A percentile compares a stretch with the other conserved stretches of the same genome.
phyloP scores from a whole-genome alignment of 495 filamentous ascomycete species.

The Annulohypoxylon bovei region DNA sequence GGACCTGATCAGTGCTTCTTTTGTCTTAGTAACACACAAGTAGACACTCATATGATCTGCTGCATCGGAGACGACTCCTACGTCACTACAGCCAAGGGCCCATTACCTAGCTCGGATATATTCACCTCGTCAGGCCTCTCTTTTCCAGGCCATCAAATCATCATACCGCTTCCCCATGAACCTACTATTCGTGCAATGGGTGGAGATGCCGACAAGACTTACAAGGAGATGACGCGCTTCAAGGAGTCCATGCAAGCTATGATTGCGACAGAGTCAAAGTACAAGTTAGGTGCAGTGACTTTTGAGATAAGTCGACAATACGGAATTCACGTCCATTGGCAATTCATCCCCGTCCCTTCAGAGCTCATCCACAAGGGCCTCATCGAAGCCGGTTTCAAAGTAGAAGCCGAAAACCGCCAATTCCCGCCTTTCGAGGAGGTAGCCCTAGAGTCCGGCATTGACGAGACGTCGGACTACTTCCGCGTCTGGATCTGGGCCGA shows the following conservation, averaged over 20 bases:
- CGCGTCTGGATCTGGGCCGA: slow-evolving; percentile 81
- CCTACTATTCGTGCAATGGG: slow-evolving; percentile 66
- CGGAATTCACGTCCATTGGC: slow-evolving; percentile 92
- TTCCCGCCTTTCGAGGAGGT: slow-evolving; percentile 66
- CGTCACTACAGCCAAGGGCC: slow-evolving; percentile 90
- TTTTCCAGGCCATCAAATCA: slow-evolving; percentile 89
- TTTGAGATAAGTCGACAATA: slow-evolving; percentile 85
- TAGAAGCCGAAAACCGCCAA: slow-evolving; percentile 79
- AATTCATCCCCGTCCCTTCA: slow-evolving; percentile 82
- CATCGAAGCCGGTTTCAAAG: slow-evolving; percentile 84
- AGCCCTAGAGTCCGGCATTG: slow-evolving; percentile 46
- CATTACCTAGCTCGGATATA: slow-evolving; percentile 73
- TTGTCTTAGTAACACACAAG: slow-evolving; percentile 84
- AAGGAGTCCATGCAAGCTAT: slow-evolving; percentile 76
- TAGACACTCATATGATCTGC: slow-evolving; percentile 87
- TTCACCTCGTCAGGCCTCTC: slow-evolving; percentile 67
- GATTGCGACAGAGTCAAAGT: slow-evolving; percentile 61
- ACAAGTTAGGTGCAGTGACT: slow-evolving; percentile 79
- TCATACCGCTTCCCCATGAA: slow-evolving; percentile 83
- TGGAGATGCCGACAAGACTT: slow-evolving; percentile 69
- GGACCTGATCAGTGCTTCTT: slow-evolving; percentile 90
- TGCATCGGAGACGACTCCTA: slow-evolving; percentile 87
- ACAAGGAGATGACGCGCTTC: slow-evolving; percentile 83
- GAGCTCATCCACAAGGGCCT: slow-evolving; percentile 71
- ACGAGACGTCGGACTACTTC: slow-evolving; percentile 77